Conservation (phyloP, 225 moss, liverwort and hornwort species). For the Marchantia polymorpha region DNA sequence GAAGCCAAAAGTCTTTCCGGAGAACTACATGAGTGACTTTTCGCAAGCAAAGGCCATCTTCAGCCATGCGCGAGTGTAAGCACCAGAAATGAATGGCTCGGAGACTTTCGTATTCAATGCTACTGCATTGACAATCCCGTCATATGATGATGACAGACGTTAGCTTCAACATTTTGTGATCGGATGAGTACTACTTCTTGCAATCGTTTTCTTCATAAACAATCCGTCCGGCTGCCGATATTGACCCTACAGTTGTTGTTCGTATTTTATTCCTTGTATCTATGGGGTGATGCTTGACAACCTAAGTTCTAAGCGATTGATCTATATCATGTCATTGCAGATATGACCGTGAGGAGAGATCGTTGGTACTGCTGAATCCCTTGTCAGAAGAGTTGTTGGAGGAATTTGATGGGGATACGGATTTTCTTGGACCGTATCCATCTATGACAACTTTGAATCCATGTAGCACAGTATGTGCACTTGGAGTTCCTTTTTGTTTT, state of each 20-base stretch:
- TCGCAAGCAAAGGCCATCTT: constrained; percentile 56
- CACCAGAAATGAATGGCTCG: neutral
- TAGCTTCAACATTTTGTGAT: neutral
- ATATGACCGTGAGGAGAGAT: constrained; percentile 33
- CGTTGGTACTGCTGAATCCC: constrained; percentile 38
- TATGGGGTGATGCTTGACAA: neutral
- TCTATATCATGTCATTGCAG: constrained; percentile 23
- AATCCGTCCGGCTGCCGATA: no score
- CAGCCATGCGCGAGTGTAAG: constrained; percentile 56
- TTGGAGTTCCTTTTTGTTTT: no score
- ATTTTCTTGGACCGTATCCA: constrained; percentile 67
- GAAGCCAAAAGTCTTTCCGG: constrained; percentile 41
- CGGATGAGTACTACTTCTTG: neutral
- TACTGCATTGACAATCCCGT: neutral
- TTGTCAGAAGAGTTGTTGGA: constrained; percentile 39
- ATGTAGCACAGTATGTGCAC: no score
- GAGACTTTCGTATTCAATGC: neutral
- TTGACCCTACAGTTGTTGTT: no score
- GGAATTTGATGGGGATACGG: constrained; percentile 35
- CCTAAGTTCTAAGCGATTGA: neutral
- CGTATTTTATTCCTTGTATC: neutral
- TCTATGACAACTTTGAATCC: neutral
- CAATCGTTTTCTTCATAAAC: no score
- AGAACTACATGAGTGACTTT: constrained; percentile 41
- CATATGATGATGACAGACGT: neutral